Evolutionary conservation across 345 rosid genomes (phyloP).

Genomic region (Luvunga scandens): DNA sequence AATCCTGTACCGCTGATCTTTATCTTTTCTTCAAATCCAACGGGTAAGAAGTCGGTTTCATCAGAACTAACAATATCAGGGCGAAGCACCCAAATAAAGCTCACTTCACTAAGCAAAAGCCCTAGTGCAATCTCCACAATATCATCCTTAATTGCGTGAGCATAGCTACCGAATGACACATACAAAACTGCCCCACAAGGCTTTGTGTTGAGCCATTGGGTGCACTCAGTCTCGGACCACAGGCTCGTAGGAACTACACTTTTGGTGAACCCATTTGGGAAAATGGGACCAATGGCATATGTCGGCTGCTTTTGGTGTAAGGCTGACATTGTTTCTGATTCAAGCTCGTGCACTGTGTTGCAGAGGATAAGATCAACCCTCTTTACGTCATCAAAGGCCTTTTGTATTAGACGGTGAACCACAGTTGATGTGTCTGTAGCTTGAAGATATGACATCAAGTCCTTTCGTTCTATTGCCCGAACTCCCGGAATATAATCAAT

Average conservation of each 20-base stretch:
- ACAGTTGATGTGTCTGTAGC: constrained; percentile 44
- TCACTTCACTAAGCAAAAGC: constrained; percentile 45
- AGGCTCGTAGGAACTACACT: constrained; percentile 60
- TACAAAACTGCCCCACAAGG: constrained; percentile 66
- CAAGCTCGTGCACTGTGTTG: constrained; percentile 73
- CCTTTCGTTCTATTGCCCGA: constrained; percentile 47
- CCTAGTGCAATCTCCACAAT: constrained; percentile 63
- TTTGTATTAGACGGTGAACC: constrained; percentile 58
- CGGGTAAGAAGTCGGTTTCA: constrained; percentile 54
- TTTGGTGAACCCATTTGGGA: constrained; percentile 44
- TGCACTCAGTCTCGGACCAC: constrained; percentile 84
- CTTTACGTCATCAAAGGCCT: constrained; percentile 51
- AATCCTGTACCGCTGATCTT: constrained; percentile 44
- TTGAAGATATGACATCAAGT: constrained; percentile 77
- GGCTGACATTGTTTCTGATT: constrained; percentile 45
- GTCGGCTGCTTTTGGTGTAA: constrained; percentile 35
- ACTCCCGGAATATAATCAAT: constrained; percentile 87
- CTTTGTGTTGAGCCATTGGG: constrained; percentile 68
- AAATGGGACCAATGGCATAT: constrained; percentile 80
- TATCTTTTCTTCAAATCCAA: constrained; percentile 37
- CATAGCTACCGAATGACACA: constrained; percentile 78
- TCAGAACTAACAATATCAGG: constrained; percentile 75
- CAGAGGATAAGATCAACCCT: constrained; percentile 67
- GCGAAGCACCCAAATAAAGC: constrained; percentile 82
- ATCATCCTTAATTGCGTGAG: constrained; percentile 53